Percentiles rank a stretch among this genome's conserved stretches.
Conservation (phyloP, 1,284 basidiomycete species). For the Cryptococcus maquisensis region DNA sequence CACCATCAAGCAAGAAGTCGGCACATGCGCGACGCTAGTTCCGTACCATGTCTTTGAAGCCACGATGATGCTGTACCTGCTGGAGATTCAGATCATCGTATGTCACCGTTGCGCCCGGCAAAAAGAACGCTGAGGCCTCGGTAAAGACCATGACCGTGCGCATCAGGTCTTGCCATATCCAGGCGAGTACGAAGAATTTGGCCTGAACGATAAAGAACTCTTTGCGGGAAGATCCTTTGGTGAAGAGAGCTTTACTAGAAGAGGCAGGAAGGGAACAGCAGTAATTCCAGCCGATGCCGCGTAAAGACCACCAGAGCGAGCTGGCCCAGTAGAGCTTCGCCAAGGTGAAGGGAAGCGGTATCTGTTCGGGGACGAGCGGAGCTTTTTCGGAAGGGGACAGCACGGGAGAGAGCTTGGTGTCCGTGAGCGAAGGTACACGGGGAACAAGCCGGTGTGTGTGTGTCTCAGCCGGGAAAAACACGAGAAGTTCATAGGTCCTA, state of each 20-base stretch:
- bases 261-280: conserved; percentile 24
- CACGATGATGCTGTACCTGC: conserved; percentile 26
- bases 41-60: conserved; percentile 24
- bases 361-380: conserved; percentile 24
- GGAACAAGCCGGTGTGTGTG: conserved; percentile 24
- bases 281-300: conserved; percentile 44
- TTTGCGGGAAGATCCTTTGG: conserved; percentile 17
- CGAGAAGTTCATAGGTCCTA: conserved; percentile 26
- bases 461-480: conserved; percentile 37
- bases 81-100: conserved; percentile 19
- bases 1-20: conserved; percentile 15
- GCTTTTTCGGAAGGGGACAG: not conserved
- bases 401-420: not conserved
- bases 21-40: conserved; percentile 18
- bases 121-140: conserved; percentile 25
- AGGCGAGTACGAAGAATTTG: conserved; percentile 10
- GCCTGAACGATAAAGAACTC: conserved; percentile 16
- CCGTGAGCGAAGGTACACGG: not conserved
- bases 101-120: conserved; percentile 5
- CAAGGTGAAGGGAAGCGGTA: conserved; percentile 32
- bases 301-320: conserved; percentile 30
- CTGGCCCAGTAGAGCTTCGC: conserved; percentile 36
- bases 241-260: conserved; percentile 22
- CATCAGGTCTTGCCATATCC: conserved; percentile 20
- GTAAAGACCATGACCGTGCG: conserved; percentile 26